These are phyloP conservation scores for Lodderomyces parapsilosis DNA, from an alignment of 1,139 yeast genomes.

Conservation along the genomic window DNA sequence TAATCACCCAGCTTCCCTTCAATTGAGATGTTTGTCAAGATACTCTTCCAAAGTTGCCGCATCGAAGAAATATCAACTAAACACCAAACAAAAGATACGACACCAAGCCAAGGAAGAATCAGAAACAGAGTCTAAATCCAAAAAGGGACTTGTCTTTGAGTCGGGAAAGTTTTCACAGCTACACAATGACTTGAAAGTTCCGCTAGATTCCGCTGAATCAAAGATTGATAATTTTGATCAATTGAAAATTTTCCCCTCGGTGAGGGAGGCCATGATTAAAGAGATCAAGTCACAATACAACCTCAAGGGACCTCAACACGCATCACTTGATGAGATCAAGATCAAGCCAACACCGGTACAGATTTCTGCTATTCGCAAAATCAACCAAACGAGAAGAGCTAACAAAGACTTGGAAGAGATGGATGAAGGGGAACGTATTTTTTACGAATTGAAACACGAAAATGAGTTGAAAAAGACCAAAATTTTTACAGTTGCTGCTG, in stretches of 20 bases:
- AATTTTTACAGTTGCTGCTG: slow-evolving; percentile 84
- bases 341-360: slow-evolving; percentile 46
- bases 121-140: background rate
- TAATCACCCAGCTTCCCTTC: background rate
- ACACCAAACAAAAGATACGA: slow-evolving; percentile 1
- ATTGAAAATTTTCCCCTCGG: slow-evolving; percentile 63
- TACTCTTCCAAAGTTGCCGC: slow-evolving; percentile 5
- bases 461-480: slow-evolving; percentile 45
- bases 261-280: slow-evolving; percentile 60
- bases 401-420: slow-evolving; percentile 24
- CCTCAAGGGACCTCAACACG: slow-evolving; percentile 35
- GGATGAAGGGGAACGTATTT: slow-evolving; percentile 20
- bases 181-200: slow-evolving; percentile 19
- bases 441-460: slow-evolving; percentile 26
- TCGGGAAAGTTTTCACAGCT: slow-evolving; percentile 29
- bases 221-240: slow-evolving; percentile 63
- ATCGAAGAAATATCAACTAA: background rate
- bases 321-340: slow-evolving; percentile 28
- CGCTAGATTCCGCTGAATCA: slow-evolving; percentile 8
- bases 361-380: slow-evolving; percentile 45
- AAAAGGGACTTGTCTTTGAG: slow-evolving; percentile 8
- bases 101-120: background rate
- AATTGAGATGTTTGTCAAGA: slow-evolving; percentile 4
- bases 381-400: slow-evolving; percentile 32
- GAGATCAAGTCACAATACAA: slow-evolving; percentile 54